Evolutionary conservation across 768 basidiomycete species (phyloP).

Genomic region (Rhodotorula toruloides): DNA sequence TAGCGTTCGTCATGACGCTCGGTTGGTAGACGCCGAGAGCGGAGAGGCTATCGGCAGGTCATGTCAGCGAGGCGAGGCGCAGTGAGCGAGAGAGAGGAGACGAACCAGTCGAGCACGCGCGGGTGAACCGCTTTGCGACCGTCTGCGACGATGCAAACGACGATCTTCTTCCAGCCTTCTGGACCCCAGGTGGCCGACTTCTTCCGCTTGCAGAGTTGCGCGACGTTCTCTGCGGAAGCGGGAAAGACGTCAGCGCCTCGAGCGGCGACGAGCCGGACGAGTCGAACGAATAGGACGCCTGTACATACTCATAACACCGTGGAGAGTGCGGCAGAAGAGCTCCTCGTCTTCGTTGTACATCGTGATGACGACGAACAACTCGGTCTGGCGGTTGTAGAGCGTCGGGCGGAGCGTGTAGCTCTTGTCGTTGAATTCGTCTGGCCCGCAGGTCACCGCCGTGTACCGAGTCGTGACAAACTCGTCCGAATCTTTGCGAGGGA

Average conservation of each 20-base stretch:
- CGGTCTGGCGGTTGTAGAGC: conserved; percentile 70
- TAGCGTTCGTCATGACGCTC: conserved; percentile 41
- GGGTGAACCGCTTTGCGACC: conserved; percentile 49
- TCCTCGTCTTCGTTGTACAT: conserved; percentile 82
- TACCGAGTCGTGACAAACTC: conserved; percentile 67
- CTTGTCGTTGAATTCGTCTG: conserved; percentile 78
- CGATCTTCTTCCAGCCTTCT: conserved; percentile 52
- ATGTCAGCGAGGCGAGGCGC: conserved; percentile 50
- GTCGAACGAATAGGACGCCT: background rate
- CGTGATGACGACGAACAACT: conserved; percentile 88
- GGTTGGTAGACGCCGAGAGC: conserved; percentile 50
- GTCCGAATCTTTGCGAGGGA: conserved; percentile 57
- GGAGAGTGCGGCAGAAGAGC: conserved; percentile 42
- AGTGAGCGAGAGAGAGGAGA: background rate
- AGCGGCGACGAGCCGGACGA: too few species aligned
- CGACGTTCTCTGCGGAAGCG: conserved; percentile 46
- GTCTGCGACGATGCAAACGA: conserved; percentile 49
- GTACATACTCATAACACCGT: conserved; percentile 40
- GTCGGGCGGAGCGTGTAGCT: conserved; percentile 83
- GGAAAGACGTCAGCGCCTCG: background rate
- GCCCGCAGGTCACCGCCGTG: conserved; percentile 88
- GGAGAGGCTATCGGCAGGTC: conserved; percentile 61
- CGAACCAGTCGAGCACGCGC: conserved; percentile 60
- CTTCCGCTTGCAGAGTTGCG: conserved; percentile 46
- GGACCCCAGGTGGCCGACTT: conserved; percentile 48